phyloP scores from a whole-genome alignment of 2,329 filamentous ascomycete species.

The Parastagonospora avenae region DNA sequence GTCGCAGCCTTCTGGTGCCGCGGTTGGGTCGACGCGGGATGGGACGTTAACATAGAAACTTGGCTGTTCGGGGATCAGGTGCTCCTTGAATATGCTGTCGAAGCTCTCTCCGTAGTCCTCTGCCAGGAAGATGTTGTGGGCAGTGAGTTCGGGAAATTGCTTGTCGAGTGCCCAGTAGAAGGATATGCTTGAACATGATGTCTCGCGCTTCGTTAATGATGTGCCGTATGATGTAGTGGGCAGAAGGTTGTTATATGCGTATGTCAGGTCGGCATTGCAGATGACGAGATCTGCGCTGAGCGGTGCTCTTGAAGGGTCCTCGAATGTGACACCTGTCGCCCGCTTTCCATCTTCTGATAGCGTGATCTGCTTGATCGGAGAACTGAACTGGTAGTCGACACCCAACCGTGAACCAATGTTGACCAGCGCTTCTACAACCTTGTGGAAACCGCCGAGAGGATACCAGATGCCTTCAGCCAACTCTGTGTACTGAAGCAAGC shows the following conservation, averaged over 20 bases:
- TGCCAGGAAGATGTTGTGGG: constrained; percentile 80
- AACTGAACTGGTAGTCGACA: constrained; percentile 66
- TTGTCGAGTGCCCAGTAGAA: constrained; percentile 75
- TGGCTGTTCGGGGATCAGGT: constrained; percentile 69
- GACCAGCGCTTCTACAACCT: constrained; percentile 65
- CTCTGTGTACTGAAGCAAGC: constrained; percentile 75
- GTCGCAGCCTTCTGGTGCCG: constrained; percentile 69
- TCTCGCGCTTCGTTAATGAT: constrained; percentile 55
- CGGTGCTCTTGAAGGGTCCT: constrained; percentile 58
- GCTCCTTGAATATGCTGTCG: constrained; percentile 74
- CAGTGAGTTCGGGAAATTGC: constrained; percentile 65
- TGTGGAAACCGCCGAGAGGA: constrained; percentile 72
- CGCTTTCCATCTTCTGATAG: constrained; percentile 58
- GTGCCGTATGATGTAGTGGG: constrained; percentile 54
- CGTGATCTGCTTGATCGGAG: constrained; percentile 62
- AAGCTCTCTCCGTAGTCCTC: constrained; percentile 75
- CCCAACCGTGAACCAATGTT: constrained; percentile 66
- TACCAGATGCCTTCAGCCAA: constrained; percentile 79
- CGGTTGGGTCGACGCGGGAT: constrained; percentile 68
- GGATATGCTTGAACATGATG: constrained; percentile 74
- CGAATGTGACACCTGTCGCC: constrained; percentile 65
- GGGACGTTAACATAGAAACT: constrained; percentile 81
- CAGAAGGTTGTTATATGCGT: constrained; percentile 74
- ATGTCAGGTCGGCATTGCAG: constrained; percentile 75
- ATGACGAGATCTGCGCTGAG: constrained; percentile 69